These are phyloP conservation scores for Orychophragmus violaceus DNA, from an alignment of 345 rosid species.

Conservation along the genomic window DNA sequence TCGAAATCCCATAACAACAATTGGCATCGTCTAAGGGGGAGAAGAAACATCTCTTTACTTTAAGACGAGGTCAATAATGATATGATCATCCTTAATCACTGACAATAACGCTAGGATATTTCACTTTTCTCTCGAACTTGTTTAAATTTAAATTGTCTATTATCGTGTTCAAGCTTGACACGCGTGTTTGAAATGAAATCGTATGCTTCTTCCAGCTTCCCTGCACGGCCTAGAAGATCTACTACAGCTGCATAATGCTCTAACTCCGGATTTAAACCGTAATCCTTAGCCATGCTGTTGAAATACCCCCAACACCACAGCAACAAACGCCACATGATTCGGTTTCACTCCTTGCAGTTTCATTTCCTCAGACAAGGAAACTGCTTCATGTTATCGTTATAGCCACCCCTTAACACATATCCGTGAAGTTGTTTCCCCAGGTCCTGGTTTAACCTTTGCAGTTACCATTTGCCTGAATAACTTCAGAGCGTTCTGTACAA, in stretches of 20 bases:
- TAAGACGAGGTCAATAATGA: too few relatives aligned
- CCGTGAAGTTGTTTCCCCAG: slow-evolving; percentile 85
- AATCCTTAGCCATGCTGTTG: slow-evolving; percentile 47
- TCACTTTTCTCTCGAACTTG: too few relatives aligned
- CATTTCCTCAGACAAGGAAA: slow-evolving; percentile 70
- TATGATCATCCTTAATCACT: too few relatives aligned
- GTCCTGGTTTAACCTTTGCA: slow-evolving; percentile 49
- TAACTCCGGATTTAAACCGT: slow-evolving; percentile 52
- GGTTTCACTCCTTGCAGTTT: slow-evolving; percentile 59
- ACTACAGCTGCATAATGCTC: slow-evolving; percentile 86
- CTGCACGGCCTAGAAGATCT: slow-evolving; percentile 87
- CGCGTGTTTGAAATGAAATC: slow-evolving; percentile 47
- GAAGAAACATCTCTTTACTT: too few relatives aligned
- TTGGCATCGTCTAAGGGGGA: too few relatives aligned
- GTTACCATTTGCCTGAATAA: slow-evolving; percentile 57
- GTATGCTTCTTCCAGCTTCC: slow-evolving; percentile 77
- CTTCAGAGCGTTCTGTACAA: slow-evolving; percentile 65
- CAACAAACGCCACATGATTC: slow-evolving; percentile 59
- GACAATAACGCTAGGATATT: too few relatives aligned
- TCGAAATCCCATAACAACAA: too few relatives aligned
- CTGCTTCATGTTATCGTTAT: slow-evolving; percentile 52
- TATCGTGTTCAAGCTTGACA: too few relatives aligned
- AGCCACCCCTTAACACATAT: slow-evolving; percentile 49
- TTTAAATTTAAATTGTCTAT: too few relatives aligned
- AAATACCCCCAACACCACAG: slow-evolving; percentile 67